Evolutionary conservation across 1,284 basidiomycete species (phyloP).

Genomic region (Naganishia sp.): DNA sequence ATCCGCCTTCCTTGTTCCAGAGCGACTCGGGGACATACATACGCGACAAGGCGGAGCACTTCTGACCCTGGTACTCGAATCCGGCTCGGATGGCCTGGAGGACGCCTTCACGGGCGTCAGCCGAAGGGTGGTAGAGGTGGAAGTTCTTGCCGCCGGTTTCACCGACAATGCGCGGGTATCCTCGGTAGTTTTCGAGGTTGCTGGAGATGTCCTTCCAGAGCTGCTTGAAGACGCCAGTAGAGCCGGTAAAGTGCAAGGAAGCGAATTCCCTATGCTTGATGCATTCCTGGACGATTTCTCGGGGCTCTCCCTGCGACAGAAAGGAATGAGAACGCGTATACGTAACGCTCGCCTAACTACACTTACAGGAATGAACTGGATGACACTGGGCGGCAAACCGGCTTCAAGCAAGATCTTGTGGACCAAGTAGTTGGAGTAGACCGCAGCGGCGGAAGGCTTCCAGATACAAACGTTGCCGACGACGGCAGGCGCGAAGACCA

Average conservation of each 20-base stretch:
- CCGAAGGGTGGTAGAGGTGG: constrained; percentile 86
- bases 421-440: constrained; percentile 91
- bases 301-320: constrained; percentile 60
- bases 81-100: constrained; percentile 83
- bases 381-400: constrained; percentile 88
- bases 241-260: constrained; percentile 94
- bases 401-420: constrained; percentile 92
- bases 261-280: constrained; percentile 80
- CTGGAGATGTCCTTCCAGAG: constrained; percentile 94
- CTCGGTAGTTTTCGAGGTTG: constrained; percentile 81
- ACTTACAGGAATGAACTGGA: constrained; percentile 83
- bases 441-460: constrained; percentile 96
- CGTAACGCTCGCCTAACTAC: background rate
- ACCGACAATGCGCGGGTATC: constrained; percentile 93
- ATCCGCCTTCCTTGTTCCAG: constrained; percentile 72
- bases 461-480: constrained; percentile 94
- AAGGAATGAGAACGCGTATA: background rate
- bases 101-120: constrained; percentile 84
- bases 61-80: constrained; percentile 98
- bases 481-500: constrained; percentile 79
- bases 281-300: constrained; percentile 76
- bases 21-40: constrained; percentile 83
- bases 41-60: constrained; percentile 92
- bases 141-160: constrained; percentile 98
- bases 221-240: constrained; percentile 88